A percentile compares a stretch with the other conserved stretches of the same genome.
Evolutionary conservation across 768 basidiomycete genomes (phyloP).

Genomic region (Wakefieldia striispora): DNA sequence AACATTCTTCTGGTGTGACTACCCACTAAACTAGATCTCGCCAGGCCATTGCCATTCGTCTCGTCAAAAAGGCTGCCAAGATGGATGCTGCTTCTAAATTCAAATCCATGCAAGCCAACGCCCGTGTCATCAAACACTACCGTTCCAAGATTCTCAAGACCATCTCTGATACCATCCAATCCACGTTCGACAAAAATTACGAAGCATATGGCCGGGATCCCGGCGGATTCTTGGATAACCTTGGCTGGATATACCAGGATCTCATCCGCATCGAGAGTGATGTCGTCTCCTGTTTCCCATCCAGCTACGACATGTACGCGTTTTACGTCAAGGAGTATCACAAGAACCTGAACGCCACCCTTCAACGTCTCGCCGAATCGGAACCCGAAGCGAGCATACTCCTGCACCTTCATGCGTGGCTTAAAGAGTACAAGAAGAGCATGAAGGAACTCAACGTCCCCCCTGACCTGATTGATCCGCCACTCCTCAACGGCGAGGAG

Average conservation of each 20-base stretch:
- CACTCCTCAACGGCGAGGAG: slow-evolving; percentile 93
- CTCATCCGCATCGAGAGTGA: slow-evolving; percentile 89
- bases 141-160: slow-evolving; percentile 82
- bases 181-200: slow-evolving; percentile 67
- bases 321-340: slow-evolving; percentile 89
- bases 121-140: slow-evolving; percentile 93
- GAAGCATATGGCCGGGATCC: slow-evolving; percentile 62
- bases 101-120: slow-evolving; percentile 89
- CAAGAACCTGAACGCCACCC: slow-evolving; percentile 69
- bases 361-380: slow-evolving; percentile 66
- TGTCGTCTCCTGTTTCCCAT: slow-evolving; percentile 87
- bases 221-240: slow-evolving; percentile 67
- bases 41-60: slow-evolving; percentile 88
- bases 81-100: slow-evolving; percentile 92
- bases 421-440: slow-evolving; percentile 91
- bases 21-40: not conserved
- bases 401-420: slow-evolving; percentile 85
- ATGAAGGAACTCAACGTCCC: slow-evolving; percentile 94
- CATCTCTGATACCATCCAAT: slow-evolving; percentile 74
- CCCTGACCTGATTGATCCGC: slow-evolving; percentile 78
- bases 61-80: slow-evolving; percentile 92
- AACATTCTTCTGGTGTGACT: not conserved
- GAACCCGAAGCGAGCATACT: slow-evolving; percentile 88
- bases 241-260: slow-evolving; percentile 94
- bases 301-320: slow-evolving; percentile 86